Evolutionary conservation across 192 early-diverging fungal genomes (phyloP), one percentile per base, ranked within the genome.

Genomic region (Coemansia sp.): DNA sequence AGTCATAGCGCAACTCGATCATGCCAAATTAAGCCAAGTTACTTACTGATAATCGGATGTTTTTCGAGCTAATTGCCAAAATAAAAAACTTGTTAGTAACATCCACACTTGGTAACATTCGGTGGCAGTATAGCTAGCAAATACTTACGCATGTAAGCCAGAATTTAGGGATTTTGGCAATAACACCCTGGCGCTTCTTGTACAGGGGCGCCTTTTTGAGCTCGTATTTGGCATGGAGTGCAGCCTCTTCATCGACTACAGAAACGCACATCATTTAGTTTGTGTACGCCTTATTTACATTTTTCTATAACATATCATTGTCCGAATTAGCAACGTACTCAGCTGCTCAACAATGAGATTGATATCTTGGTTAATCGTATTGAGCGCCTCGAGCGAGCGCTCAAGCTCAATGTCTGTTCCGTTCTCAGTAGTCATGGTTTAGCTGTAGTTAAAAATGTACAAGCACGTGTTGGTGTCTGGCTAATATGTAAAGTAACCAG

Each of bases 71-170:
- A 79, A 60, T 14, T 17, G 25, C 28, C 28, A 6, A 57, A 25
- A 50, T 17, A 36, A 15, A 17, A 44, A n/a, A 26, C n/a, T 25
- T 2, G 50, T 63, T 54, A 23, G 38, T 54, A 12, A 31, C 5
- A 31, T 31, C 28, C 28, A 31, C 42, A 15, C 7, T 12, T 12
- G 1, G 37, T 21, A 44, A 61, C 9, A 42, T 44, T 2, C 42
- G 8, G 11, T 3, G 3, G 14, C 42, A 44, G n/a, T 44, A 44
- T 44, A 31, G 50, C 22, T 9, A 14, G 50, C 50, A 10, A 8
- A 5, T 54, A 78, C 75, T 79, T 72, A 82, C 81, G 48, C 83
- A 77, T 61, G 82, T 83, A 46, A 72, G 62, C 85, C 85, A 86
- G 62, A 86, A 86, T 40, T 82, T 78, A 51, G 78, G 75, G 59